Base-by-base conservation (phyloP, 2,329 filamentous ascomycete species). In the Fusarium sterilihyphosum region DNA sequence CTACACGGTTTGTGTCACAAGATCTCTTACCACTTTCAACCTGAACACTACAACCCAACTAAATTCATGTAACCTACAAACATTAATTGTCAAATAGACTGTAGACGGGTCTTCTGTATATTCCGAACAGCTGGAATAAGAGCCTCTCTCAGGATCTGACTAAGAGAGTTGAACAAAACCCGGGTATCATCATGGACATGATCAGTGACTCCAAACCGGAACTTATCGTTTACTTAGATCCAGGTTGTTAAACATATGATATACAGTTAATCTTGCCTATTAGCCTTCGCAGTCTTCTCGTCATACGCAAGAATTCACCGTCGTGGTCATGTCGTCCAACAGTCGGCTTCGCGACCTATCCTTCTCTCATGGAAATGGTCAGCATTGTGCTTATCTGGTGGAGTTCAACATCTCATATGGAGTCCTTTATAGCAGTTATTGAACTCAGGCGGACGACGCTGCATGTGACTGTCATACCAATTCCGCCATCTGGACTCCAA, bases 241-340 rank as follows among this genome's bases (percentile, higher is more conserved):
- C 4, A 2, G 2, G 6, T 8, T 35, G 4, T 8, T 3, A 24
- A 10, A 20, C 31, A 8, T 5, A 20, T 3, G 2, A 8, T 20
- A 14, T 24, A 0, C 4, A 24, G 4, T 14, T 0, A 5, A 3
- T 20, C 1, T 35, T 24, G 6, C 11, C 16, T 20, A 14, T 14
- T 8, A 24, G 6, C 8, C 0, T 20, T 35, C 14, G 8, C 4
- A 16, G 4, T 8, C 20, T 52, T 24, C 31, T 18, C 22, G 7
- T 10, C 22, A 8, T 52, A 22, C 11, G 12, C 8, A 20, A 24
- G 31, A 20, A 24, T 35, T 33, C 22, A 24, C 22, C 8, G 14
- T 14, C 6, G 17, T 24, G 49, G 11, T n/a, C 12, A 24, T 24
- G 31, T 20, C 12, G 49, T 35, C 18, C 29, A 24, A 24, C 49